Evolutionary conservation across 2,329 filamentous ascomycete genomes (phyloP).

Genomic region (Hypomyces perniciosus): DNA sequence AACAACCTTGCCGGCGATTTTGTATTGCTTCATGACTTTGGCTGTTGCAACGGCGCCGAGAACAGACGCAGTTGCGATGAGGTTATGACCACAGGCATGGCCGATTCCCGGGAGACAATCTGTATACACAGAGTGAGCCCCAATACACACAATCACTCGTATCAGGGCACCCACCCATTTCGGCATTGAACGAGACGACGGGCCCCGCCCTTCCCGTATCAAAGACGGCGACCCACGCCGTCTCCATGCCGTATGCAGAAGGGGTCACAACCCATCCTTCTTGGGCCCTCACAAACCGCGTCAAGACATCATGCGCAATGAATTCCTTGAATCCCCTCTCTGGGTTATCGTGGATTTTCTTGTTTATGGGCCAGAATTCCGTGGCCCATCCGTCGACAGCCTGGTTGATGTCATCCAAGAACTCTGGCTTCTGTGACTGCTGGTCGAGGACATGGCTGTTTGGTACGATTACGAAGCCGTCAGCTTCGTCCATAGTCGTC

Average conservation of each 20-base stretch:
- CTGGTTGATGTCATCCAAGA: slow-evolving; percentile 36
- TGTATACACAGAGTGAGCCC: slow-evolving; percentile 14
- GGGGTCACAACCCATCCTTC: slow-evolving; percentile 33
- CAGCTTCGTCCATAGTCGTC: slow-evolving; percentile 1
- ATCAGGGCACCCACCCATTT: slow-evolving; percentile 22
- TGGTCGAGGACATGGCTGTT: not conserved
- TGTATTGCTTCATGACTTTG: slow-evolving; percentile 33
- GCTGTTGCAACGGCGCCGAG: slow-evolving; percentile 42
- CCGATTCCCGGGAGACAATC: slow-evolving; percentile 45
- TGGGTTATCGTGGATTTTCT: slow-evolving; percentile 38
- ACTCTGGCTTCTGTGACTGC: not conserved
- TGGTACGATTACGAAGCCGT: slow-evolving; percentile 12
- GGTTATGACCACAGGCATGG: slow-evolving; percentile 51
- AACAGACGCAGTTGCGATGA: slow-evolving; percentile 44
- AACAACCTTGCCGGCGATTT: slow-evolving; percentile 38
- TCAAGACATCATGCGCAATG: slow-evolving; percentile 36
- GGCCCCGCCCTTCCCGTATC: slow-evolving; percentile 30
- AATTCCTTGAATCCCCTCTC: slow-evolving; percentile 37
- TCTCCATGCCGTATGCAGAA: slow-evolving; percentile 37
- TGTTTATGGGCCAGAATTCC: slow-evolving; percentile 31
- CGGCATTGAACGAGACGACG: slow-evolving; percentile 36
- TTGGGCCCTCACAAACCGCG: slow-evolving; percentile 28
- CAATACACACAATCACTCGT: not conserved
- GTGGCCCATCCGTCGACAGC: slow-evolving; percentile 15
- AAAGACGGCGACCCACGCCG: slow-evolving; percentile 38